phyloP scores from a whole-genome alignment of 768 basidiomycete genomes.

The Russula sp. region DNA sequence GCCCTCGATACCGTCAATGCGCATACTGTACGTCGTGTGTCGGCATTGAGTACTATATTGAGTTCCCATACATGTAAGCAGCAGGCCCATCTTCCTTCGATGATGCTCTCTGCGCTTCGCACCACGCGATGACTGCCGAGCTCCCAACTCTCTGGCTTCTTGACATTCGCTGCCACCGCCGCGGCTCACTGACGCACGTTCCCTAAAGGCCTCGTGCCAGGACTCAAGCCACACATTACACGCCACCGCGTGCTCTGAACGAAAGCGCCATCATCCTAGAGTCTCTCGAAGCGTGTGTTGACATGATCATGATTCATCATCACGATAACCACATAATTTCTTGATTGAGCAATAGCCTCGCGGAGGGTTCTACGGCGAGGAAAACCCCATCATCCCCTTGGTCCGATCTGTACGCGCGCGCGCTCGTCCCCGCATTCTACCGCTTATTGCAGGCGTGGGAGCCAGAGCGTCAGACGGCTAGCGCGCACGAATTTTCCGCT shows the following conservation, averaged over 20 bases:
- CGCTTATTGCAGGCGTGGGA: constrained; percentile 69
- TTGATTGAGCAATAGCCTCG: too few relatives aligned
- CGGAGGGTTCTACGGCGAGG: background rate
- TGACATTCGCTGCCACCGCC: too few relatives aligned
- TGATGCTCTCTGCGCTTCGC: background rate
- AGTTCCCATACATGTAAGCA: background rate
- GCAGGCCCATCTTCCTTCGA: background rate
- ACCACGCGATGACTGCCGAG: background rate
- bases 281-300: constrained; percentile 65
- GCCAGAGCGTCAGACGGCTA: constrained; percentile 35
- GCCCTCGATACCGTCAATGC: constrained; percentile 51
- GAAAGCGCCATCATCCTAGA: constrained; percentile 78
- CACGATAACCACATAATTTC: background rate
- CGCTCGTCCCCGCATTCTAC: constrained; percentile 65
- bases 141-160: background rate
- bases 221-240: constrained; percentile 46
- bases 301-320: constrained; percentile 6
- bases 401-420: constrained; percentile 25
- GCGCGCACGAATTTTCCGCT: background rate
- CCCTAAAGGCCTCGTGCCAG: constrained; percentile 78
- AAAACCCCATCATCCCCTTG: constrained; percentile 44
- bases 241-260: constrained; percentile 56
- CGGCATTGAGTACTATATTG: too few relatives aligned
- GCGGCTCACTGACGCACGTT: too few relatives aligned
- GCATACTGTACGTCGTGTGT: constrained; percentile 39